Evolutionary conservation across 331 rosid genomes (phyloP).

Genomic region (Rhamnella rubrinervis): DNA sequence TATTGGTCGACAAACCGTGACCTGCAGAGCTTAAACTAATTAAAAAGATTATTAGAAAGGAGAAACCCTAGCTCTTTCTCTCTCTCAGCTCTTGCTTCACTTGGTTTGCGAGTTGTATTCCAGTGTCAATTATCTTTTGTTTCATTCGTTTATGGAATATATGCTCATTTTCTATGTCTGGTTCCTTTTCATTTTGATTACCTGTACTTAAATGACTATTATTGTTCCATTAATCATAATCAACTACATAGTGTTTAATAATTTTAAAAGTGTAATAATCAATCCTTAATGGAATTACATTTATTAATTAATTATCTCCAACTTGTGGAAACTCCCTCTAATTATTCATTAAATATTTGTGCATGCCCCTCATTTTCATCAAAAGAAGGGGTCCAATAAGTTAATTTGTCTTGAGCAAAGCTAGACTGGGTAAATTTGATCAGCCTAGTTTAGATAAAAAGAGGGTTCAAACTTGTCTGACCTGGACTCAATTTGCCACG

Average conservation of each 20-base stretch:
- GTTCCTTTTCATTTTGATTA: constrained; percentile 33
- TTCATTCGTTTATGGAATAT: constrained; percentile 62
- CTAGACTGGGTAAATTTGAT: no score
- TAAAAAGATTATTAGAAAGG: constrained; percentile 4
- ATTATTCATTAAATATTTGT: constrained; percentile 10
- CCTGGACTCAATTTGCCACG: no score
- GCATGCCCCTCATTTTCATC: neutral
- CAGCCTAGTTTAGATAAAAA: no score
- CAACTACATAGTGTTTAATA: constrained; percentile 15
- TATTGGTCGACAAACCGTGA: constrained; percentile 70
- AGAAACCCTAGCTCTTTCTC: neutral
- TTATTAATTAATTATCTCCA: constrained; percentile 17
- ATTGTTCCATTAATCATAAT: constrained; percentile 36
- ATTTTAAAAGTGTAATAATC: neutral
- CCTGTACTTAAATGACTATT: constrained; percentile 36
- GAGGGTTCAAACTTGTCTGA: no score
- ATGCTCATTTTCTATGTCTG: constrained; percentile 20
- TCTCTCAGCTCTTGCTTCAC: constrained; percentile 24
- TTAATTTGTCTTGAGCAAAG: neutral
- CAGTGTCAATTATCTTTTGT: constrained; percentile 65
- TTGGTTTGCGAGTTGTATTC: constrained; percentile 27
- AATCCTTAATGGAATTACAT: neutral
- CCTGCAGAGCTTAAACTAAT: constrained; percentile 49
- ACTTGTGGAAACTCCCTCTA: neutral
- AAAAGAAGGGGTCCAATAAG: neutral